phyloP scores from a whole-genome alignment of 73 alveolate species.

The Paraurostyla sp. region DNA sequence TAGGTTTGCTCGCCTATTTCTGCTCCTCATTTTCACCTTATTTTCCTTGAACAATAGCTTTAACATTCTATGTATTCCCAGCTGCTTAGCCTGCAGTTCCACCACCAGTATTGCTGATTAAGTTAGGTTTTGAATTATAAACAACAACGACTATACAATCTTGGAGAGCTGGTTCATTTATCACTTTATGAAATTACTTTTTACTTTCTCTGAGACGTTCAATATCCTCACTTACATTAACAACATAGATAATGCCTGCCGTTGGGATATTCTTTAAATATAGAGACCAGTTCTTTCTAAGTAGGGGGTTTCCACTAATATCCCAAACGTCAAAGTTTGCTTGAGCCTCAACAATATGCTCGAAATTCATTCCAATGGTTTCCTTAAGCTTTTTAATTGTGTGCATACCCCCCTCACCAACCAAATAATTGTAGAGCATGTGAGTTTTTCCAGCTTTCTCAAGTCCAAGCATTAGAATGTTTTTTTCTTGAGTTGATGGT shows the following conservation, averaged over 20 bases:
- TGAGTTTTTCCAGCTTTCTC: conserved; percentile 60
- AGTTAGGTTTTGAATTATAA: conserved; percentile 3
- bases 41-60: too few relatives aligned
- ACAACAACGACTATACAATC: conserved; percentile 50
- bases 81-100: background rate
- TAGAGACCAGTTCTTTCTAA: conserved; percentile 28
- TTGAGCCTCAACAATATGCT: conserved; percentile 26
- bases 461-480: conserved; percentile 25
- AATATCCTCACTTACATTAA: conserved; percentile 39
- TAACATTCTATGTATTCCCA: too few relatives aligned
- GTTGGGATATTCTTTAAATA: conserved; percentile 5
- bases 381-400: conserved; percentile 30
- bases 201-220: conserved; percentile 46
- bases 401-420: conserved; percentile 69
- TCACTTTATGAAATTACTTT: background rate
- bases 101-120: background rate
- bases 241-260: conserved; percentile 50
- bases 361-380: conserved; percentile 53
- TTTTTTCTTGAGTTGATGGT: conserved; percentile 35
- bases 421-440: conserved; percentile 53
- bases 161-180: conserved; percentile 13
- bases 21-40: background rate
- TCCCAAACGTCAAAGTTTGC: conserved; percentile 37
- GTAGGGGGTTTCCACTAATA: conserved; percentile 35
- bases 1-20: background rate